These are phyloP conservation scores for Citrus hindsii DNA, from an alignment of 345 rosid genomes.

Conservation along the genomic window DNA sequence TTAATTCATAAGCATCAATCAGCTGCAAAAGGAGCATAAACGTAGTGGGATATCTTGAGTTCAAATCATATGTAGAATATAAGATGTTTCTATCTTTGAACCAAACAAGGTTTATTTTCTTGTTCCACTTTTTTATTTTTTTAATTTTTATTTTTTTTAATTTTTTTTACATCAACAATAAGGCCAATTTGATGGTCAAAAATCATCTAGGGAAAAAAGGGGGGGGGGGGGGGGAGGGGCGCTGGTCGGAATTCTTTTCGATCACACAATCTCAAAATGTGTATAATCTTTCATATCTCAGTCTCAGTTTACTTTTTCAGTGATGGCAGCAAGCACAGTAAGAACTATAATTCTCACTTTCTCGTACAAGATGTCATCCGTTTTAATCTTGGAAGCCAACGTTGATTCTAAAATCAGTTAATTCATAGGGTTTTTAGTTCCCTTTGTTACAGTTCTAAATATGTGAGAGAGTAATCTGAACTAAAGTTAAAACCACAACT, in stretches of 20 bases:
- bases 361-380: constrained; percentile 41
- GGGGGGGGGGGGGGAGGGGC: too few species aligned
- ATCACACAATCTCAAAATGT: background rate
- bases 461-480: background rate
- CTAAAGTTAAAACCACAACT: constrained; percentile 1
- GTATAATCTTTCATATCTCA: background rate
- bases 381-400: constrained; percentile 20
- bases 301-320: background rate
- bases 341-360: constrained; percentile 35
- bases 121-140: background rate
- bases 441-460: background rate
- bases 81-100: background rate
- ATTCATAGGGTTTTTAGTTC: background rate
- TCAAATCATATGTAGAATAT: background rate
- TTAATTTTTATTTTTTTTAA: too few species aligned
- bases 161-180: background rate
- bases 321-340: constrained; percentile 12
- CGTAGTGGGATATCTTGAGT: background rate
- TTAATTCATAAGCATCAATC: background rate
- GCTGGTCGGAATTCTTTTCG: background rate
- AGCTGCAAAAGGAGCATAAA: background rate
- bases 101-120: background rate
- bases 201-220: background rate
- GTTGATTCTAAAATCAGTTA: background rate
- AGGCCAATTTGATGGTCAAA: background rate